A percentile compares a stretch with the other conserved stretches of the same genome.
These are phyloP conservation scores for Fusarium beomiforme DNA, from an alignment of 2,329 filamentous ascomycete species.

Conservation along the genomic window DNA sequence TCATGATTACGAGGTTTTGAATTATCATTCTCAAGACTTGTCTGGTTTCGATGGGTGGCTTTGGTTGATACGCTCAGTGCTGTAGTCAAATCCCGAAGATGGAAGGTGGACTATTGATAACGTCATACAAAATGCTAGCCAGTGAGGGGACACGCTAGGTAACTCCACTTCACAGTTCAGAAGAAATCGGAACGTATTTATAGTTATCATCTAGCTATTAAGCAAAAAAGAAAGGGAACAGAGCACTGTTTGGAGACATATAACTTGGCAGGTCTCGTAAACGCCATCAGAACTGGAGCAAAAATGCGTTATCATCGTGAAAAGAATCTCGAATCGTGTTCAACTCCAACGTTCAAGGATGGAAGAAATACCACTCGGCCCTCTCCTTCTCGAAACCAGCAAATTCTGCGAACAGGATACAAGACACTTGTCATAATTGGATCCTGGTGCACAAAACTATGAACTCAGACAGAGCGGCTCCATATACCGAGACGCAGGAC, in stretches of 20 bases:
- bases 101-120: not conserved
- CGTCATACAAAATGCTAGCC: not conserved
- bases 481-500: accelerated
- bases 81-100: too few species aligned
- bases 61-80: too few species aligned
- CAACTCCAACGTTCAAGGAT: not conserved
- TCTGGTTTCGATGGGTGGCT: accelerated
- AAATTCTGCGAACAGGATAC: too few species aligned
- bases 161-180: not conserved
- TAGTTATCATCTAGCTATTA: too few species aligned
- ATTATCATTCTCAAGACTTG: too few species aligned
- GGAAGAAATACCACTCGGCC: not conserved
- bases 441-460: too few species aligned
- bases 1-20: accelerated
- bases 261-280: too few species aligned
- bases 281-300: too few species aligned
- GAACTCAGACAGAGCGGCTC: not conserved
- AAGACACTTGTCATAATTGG: not conserved
- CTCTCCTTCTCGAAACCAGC: not conserved
- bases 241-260: too few species aligned
- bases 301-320: too few species aligned
- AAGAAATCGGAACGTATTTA: not conserved
- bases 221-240: too few species aligned
- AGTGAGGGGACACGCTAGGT: not conserved
- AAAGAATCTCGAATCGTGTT: not conserved